Evolutionary conservation across 2,329 filamentous ascomycete species (phyloP).

Genomic region (Fusarium beomiforme): DNA sequence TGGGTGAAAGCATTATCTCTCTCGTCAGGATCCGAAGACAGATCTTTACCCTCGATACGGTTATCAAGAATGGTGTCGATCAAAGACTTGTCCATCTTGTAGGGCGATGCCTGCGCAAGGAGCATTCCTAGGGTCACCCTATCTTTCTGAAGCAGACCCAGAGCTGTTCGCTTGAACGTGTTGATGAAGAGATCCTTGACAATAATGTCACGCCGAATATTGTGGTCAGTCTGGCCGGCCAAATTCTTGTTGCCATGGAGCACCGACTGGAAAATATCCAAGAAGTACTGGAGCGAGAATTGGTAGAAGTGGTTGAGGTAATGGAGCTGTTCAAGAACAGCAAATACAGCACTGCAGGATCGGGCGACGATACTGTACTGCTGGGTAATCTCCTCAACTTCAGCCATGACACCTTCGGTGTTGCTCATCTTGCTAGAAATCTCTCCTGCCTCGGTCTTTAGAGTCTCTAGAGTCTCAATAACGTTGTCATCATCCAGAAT

Average conservation of each 20-base stretch:
- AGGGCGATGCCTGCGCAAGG: conserved; percentile 94
- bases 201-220: conserved; percentile 86
- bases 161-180: conserved; percentile 91
- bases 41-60: conserved; percentile 77
- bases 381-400: conserved; percentile 94
- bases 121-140: conserved; percentile 94
- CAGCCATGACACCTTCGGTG: conserved; percentile 97
- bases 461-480: conserved; percentile 95
- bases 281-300: conserved; percentile 97
- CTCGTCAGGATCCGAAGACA: conserved; percentile 73
- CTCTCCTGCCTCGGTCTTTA: conserved; percentile 97
- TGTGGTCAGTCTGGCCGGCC: conserved; percentile 76
- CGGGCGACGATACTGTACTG: conserved; percentile 94
- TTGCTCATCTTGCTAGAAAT: conserved; percentile 97
- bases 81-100: conserved; percentile 90
- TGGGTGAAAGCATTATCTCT: conserved; percentile 75
- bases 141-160: conserved; percentile 92
- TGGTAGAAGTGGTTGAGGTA: conserved; percentile 99
- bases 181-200: conserved; percentile 91
- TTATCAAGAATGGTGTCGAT: conserved; percentile 89
- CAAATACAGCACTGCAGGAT: conserved; percentile 97
- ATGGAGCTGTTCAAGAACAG: conserved; percentile 94
- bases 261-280: conserved; percentile 96
- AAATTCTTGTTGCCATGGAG: conserved; percentile 82
- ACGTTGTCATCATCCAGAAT: conserved; percentile 98